Evolutionary conservation across 1,284 basidiomycete species (phyloP), one percentile per base, ranked within the genome.

Genomic region (Cystobasidiaceae sp.): DNA sequence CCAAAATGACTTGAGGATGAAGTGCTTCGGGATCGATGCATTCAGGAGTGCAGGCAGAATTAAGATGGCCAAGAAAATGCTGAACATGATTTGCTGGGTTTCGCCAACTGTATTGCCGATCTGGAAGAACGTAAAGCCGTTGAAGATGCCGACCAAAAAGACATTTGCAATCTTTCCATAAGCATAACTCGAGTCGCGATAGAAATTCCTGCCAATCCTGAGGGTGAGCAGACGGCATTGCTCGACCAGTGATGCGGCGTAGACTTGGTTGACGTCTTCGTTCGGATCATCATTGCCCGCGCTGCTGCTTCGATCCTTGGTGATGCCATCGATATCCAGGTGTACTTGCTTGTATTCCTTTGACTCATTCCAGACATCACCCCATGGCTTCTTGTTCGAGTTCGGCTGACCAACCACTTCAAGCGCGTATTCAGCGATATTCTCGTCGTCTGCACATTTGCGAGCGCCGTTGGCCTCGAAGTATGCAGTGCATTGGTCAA

Each of bases 381-480:
- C 44, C 64, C 64, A 66, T 5, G 55, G 13, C 21, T 43, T 44
- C 32, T 51, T 49, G 28, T 30, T 50, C 11, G 13, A n/a, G 46
- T 41, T 48, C 17, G 46, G 25, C 30, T 52, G 54, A 9, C 55
- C 39, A 21, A 66, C 55, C 1, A 59, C 55, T 44, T 59, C 55
- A 1, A 59, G 34, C 21, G 67, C 67, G 44, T 54, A 68, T 56
- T 75, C 74, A 11, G 74, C 74, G 17, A 73, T 80, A 68, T 82
- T 82, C 72, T 79, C 81, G 4, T 75, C 69, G 1, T 76, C 72
- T 5, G 70, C 71, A 81, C 83, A 72, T 82, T 85, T 71, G 2
- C 56, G 44, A 5, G 82, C 83, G n/a, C 86, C 85, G 30, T 84
- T 82, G 28, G 73, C 72, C 72, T 88, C 84, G 69, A 90, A 90